phyloP scores from a whole-genome alignment of 495 filamentous ascomycete species.

The Lasiosphaeria ovina region DNA sequence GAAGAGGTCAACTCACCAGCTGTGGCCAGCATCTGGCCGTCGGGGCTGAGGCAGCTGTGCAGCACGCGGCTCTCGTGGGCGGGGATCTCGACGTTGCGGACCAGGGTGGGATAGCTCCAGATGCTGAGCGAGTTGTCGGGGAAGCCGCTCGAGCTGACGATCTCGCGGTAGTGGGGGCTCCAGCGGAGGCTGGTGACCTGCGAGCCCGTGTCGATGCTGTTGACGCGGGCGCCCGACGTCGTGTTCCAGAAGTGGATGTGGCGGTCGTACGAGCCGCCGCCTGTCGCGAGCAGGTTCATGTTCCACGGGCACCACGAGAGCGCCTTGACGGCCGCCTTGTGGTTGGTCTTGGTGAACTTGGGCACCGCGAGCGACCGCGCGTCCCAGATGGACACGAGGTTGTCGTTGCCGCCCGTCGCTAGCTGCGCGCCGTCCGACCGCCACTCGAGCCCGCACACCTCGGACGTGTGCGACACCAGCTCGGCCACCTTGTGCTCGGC shows the following conservation, averaged over 20 bases:
- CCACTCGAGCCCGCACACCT: constrained; percentile 98
- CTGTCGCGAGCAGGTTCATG: constrained; percentile 91
- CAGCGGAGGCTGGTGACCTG: constrained; percentile 95
- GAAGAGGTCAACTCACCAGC: constrained; percentile 54
- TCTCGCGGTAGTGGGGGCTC: constrained; percentile 95
- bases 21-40: constrained; percentile 95
- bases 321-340: constrained; percentile 97
- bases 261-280: constrained; percentile 92
- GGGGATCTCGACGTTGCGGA: constrained; percentile 96
- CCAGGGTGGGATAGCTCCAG: constrained; percentile 96
- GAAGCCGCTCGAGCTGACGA: constrained; percentile 94
- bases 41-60: constrained; percentile 91
- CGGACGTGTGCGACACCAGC: constrained; percentile 92
- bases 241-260: constrained; percentile 99
- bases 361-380: constrained; percentile 86
- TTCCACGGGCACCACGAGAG: constrained; percentile 99
- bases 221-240: constrained; percentile 92
- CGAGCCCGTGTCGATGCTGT: constrained; percentile 97
- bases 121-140: constrained; percentile 98
- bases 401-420: constrained; percentile 96
- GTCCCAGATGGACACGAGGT: constrained; percentile 98
- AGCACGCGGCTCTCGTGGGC: constrained; percentile 97
- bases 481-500: constrained; percentile 97
- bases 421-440: constrained; percentile 93
- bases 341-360: constrained; percentile 99